phyloP scores from a whole-genome alignment of 768 basidiomycete species.

The Kwoniella sp. region DNA sequence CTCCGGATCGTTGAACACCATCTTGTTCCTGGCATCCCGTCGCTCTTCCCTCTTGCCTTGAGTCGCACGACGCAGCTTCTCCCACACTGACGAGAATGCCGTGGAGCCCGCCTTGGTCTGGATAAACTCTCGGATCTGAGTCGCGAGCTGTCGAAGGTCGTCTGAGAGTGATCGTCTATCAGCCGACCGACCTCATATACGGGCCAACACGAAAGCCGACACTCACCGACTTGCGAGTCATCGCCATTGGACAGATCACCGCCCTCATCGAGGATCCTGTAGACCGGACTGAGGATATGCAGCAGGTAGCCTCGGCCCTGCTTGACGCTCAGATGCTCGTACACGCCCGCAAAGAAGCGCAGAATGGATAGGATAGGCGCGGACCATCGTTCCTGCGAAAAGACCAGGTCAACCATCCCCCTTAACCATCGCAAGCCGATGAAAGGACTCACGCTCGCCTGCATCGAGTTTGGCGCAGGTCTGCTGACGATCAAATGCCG shows the following conservation, averaged over 20 bases:
- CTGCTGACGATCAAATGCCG: slow-evolving; percentile 42
- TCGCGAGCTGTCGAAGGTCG: slow-evolving; percentile 72
- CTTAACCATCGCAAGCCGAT: background rate
- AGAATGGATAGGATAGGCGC: slow-evolving; percentile 73
- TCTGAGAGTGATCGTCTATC: slow-evolving; percentile 59
- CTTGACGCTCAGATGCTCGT: slow-evolving; percentile 61
- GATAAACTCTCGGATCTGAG: slow-evolving; percentile 80
- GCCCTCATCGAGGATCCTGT: slow-evolving; percentile 82
- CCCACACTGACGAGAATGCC: slow-evolving; percentile 73
- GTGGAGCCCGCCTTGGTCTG: slow-evolving; percentile 84
- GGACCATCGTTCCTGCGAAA: slow-evolving; percentile 68
- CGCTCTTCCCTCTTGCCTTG: slow-evolving; percentile 67
- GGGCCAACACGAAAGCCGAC: no score
- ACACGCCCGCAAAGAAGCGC: slow-evolving; percentile 92
- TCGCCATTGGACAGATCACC: slow-evolving; percentile 31
- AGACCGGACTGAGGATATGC: slow-evolving; percentile 79
- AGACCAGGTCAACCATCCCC: background rate
- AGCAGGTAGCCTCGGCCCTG: slow-evolving; percentile 66
- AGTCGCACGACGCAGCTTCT: slow-evolving; percentile 68
- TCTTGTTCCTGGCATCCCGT: slow-evolving; percentile 58
- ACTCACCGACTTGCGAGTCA: slow-evolving; percentile 32
- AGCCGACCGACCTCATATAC: no score
- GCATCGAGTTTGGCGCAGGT: slow-evolving; percentile 26
- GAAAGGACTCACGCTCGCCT: slow-evolving; percentile 12
- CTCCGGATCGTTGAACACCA: slow-evolving; percentile 67